These are phyloP conservation scores for Penicillium turbatum DNA, from an alignment of 495 filamentous ascomycete genomes.

Conservation along the genomic window DNA sequence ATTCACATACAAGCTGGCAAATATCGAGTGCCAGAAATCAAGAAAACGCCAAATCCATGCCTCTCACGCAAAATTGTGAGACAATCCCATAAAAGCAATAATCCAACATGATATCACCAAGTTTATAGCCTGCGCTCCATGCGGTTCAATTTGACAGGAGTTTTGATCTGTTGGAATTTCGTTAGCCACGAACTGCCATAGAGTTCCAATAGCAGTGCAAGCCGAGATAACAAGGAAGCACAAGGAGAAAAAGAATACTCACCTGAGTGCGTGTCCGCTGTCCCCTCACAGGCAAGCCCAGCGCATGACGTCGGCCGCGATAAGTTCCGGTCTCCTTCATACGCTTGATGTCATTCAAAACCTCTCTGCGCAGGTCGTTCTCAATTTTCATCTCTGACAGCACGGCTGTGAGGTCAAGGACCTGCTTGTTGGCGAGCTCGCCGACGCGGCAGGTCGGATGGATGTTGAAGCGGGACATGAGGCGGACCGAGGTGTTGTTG, in stretches of 20 bases:
- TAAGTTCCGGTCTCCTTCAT: conserved; percentile 90
- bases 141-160: conserved; percentile 72
- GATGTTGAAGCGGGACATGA: conserved; percentile 84
- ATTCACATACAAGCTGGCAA: conserved; percentile 20
- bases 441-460: conserved; percentile 74
- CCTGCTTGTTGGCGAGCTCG: conserved; percentile 62
- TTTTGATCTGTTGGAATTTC: conserved; percentile 54
- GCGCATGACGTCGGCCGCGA: conserved; percentile 83
- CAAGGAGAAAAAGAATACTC: conserved; percentile 22
- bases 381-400: conserved; percentile 91
- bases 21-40: conserved; percentile 24
- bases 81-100: conserved; percentile 17
- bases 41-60: conserved; percentile 44
- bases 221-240: conserved; percentile 1
- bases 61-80: conserved; percentile 27
- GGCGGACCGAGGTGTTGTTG: conserved; percentile 58
- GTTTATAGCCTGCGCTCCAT: conserved; percentile 60
- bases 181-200: conserved; percentile 5
- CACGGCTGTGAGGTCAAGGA: conserved; percentile 75
- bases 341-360: conserved; percentile 79
- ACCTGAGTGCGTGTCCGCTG: conserved; percentile 82
- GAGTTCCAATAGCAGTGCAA: not conserved
- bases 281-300: conserved; percentile 80
- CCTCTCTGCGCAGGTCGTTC: conserved; percentile 71
- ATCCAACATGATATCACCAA: conserved; percentile 3